Conservation (phyloP, 495 filamentous ascomycete species). For the Baudoinia panamericana region DNA sequence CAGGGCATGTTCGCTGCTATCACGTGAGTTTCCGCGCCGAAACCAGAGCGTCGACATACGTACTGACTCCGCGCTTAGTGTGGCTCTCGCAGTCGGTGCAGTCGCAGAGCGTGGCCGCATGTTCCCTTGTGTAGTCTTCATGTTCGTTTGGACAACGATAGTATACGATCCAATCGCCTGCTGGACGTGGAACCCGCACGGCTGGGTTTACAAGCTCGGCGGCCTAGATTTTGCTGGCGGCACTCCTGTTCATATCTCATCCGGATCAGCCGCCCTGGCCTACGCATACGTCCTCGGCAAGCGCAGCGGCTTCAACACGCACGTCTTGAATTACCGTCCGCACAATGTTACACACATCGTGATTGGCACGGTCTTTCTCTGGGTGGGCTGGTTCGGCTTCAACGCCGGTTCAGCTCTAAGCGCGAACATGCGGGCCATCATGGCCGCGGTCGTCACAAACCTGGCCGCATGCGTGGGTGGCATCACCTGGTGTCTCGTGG, state of each 20-base stretch:
- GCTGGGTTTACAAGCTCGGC: constrained; percentile 74
- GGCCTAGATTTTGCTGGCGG: constrained; percentile 94
- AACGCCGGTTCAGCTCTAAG: constrained; percentile 86
- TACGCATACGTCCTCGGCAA: constrained; percentile 76
- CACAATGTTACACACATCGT: constrained; percentile 98
- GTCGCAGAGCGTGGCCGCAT: constrained; percentile 89
- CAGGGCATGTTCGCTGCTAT: constrained; percentile 97
- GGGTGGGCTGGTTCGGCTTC: constrained; percentile 99
- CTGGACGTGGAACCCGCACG: constrained; percentile 90
- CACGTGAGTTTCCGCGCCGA: constrained; percentile 63
- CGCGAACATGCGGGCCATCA: constrained; percentile 76
- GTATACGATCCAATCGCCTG: constrained; percentile 45
- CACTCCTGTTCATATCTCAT: constrained; percentile 90
- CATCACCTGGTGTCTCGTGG: constrained; percentile 88
- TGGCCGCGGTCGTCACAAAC: constrained; percentile 62
- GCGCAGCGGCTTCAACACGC: constrained; percentile 68
- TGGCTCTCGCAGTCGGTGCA: constrained; percentile 83
- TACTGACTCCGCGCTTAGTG: constrained; percentile 33
- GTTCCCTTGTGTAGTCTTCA: constrained; percentile 87
- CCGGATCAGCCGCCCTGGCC: constrained; percentile 68
- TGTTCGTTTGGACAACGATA: constrained; percentile 90
- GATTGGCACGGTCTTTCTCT: constrained; percentile 92
- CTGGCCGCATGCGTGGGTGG: constrained; percentile 73
- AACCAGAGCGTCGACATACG: not conserved
- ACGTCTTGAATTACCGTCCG: constrained; percentile 89